Evolutionary conservation across 306 rosid species (phyloP).

Genomic region (Vigna mungo): DNA sequence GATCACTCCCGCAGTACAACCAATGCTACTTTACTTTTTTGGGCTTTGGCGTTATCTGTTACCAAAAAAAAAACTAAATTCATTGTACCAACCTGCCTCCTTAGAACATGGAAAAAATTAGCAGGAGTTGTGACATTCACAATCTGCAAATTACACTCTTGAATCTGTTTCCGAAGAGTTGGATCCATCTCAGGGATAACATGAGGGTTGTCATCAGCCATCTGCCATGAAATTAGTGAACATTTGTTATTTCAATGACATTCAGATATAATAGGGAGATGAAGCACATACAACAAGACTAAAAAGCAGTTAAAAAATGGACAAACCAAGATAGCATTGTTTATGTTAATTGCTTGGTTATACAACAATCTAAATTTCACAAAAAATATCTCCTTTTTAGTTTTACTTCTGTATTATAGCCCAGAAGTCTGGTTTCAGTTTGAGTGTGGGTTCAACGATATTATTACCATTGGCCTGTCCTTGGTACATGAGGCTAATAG

Average conservation of each 20-base stretch:
- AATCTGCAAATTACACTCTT: conserved; percentile 98
- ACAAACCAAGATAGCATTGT: background rate
- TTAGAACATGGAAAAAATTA: conserved; percentile 93
- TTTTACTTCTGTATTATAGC: conserved; percentile 10
- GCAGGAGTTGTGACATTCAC: conserved; percentile 98
- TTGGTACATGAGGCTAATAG: too few relatives aligned
- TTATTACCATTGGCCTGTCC: background rate
- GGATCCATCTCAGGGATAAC: conserved; percentile 98
- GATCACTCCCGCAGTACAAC: background rate
- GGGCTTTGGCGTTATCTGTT: background rate
- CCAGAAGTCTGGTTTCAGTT: background rate
- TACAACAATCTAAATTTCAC: conserved; percentile 13
- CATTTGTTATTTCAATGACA: conserved; percentile 33
- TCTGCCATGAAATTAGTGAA: conserved; percentile 64
- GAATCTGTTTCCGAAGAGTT: conserved; percentile 91
- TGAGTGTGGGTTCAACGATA: background rate
- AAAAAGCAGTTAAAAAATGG: conserved; percentile 10
- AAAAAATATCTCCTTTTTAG: background rate
- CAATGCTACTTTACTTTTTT: background rate
- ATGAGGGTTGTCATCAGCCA: conserved; percentile 95
- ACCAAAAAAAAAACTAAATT: background rate
- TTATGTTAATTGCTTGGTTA: conserved; percentile 30
- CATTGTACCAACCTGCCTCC: conserved; percentile 79
- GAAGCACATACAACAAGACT: conserved; percentile 25
- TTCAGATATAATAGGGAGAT: background rate